Evolutionary conservation across 768 basidiomycete genomes (phyloP), one percentile per base, ranked within the genome.

Genomic region (Russula sp.): DNA sequence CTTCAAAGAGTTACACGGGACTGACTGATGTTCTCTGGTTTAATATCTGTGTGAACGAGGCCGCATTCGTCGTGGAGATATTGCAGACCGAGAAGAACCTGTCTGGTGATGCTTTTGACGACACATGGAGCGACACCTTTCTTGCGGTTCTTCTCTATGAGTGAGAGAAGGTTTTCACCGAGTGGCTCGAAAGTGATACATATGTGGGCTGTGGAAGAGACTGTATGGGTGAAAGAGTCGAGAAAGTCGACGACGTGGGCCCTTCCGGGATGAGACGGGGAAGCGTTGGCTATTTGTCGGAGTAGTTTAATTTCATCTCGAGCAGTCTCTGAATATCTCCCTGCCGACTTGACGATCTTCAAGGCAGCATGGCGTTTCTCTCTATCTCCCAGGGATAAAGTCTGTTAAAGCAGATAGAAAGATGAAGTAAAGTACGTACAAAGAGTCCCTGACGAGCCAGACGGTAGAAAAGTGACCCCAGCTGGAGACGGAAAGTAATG

Each of bases 401-500:
- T 16, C 31, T 20, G 16, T 27, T 39, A 31, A 56, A 52, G 52
- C 55, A 39, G 27, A 57, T 27, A 60, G 55, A 48, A 45, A 56
- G 56, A 22, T 9, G 11, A 4, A 10, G 10, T 20, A 69, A 47
- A 52, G 61, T 50, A 81, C 89, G 71, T 68, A 92, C 90, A 83
- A 75, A 32, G 77, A 75, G 72, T 93, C 91, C 71, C 87, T 86
- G 20, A 90, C 89, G 39, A 94, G 86, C 93, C 93, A 94, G 31
- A 94, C 94, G 16, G 94, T 95, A 2, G 91, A 94, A 73, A 96
- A 96, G 76, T 95, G 93, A 44, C 94, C 94, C 94, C 94, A 96
- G 61, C 89, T 91, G 58, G 51, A 60, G 57, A 13, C 27, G 27
- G 22, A 55, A 65, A 65, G 7, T 35, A 20, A 71, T 61, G 60